Percentiles rank a stretch among this genome's conserved stretches.
These are phyloP conservation scores for Cladosporium halotolerans DNA, from an alignment of 2,329 filamentous ascomycete species.

Conservation along the genomic window DNA sequence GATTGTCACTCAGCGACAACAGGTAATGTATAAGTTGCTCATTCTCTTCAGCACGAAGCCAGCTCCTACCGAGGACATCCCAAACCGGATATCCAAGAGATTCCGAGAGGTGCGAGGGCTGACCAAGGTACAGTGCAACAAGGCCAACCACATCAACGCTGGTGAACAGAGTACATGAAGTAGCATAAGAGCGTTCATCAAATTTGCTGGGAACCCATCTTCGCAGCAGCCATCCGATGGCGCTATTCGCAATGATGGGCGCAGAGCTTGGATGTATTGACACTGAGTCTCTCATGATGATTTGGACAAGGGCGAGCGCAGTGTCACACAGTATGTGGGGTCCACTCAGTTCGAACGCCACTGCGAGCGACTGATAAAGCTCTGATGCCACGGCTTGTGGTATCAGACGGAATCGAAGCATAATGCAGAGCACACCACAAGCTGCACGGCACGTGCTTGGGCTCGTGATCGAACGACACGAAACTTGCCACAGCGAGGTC, in stretches of 20 bases:
- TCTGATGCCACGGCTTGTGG: constrained; percentile 61
- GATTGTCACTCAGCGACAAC: constrained; percentile 32
- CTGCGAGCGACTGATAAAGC: constrained; percentile 65
- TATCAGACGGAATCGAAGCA: constrained; percentile 62
- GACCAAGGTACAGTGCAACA: constrained; percentile 63
- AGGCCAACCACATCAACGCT: constrained; percentile 63
- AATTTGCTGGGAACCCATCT: constrained; percentile 67
- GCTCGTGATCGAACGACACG: constrained; percentile 63
- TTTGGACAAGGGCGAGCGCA: constrained; percentile 65
- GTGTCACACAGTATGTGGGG: constrained; percentile 75
- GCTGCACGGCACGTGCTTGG: constrained; percentile 68
- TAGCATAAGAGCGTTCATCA: constrained; percentile 60
- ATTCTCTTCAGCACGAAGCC: constrained; percentile 36
- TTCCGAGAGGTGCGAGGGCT: constrained; percentile 24
- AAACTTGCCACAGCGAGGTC: constrained; percentile 70
- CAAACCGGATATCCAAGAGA: constrained; percentile 29
- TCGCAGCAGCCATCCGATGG: constrained; percentile 74
- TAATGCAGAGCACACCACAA: constrained; percentile 62
- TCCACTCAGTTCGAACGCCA: constrained; percentile 73
- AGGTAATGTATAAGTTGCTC: constrained; percentile 44
- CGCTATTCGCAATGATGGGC: constrained; percentile 60
- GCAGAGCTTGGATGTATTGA: constrained; percentile 63
- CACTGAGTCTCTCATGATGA: constrained; percentile 60
- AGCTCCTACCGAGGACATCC: constrained; percentile 39
- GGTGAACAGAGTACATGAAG: constrained; percentile 56